Evolutionary conservation across 1,284 basidiomycete genomes (phyloP), one percentile per base, ranked within the genome.

Genomic region (Butyriboletus appendiculatus): DNA sequence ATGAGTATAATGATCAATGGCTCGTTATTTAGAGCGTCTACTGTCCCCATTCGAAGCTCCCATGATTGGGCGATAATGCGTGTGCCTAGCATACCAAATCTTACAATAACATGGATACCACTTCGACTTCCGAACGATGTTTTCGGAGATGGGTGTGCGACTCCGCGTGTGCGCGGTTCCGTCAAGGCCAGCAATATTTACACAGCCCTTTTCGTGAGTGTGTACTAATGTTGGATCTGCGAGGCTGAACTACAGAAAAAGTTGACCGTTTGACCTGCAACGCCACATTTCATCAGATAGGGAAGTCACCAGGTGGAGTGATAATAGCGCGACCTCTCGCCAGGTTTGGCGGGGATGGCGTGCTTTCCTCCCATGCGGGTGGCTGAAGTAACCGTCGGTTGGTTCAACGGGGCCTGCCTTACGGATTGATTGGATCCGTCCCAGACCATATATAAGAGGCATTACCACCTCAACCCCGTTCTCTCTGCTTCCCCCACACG

Each of bases 321-420:
- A 51, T 26, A 33, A 18, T 28, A 18, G 15, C 20, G 35, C 35
- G 0, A 59, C 45, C 50, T 46, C 52, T 52, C 65, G 65, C 59
- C 64, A 69, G 14, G 30, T 16, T 14, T 4, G 40, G 11, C 12
- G n/a, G 10, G 15, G 18, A 64, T 67, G 53, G 52, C 68, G 69
- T 71, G 68, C 68, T 71, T 53, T 18, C 38, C 52, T 69, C 64
- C 56, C 63, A 65, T 59, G 43, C 8, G 2, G 4, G 5, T 12
- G 32, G 10, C 9, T 33, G 40, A 60, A 43, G 18, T 24, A 35
- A 18, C 9, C 33, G 24, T 47, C 40, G 18, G 26, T 28, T 35
- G 20, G 12, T 9, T 51, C 18, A 20, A 16, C 44, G n/a, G 45
- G 28, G 42, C 32, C 42, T 28, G 42, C 3, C 42, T 20, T 9